These are phyloP conservation scores for Trichoderma citrinoviride DNA, from an alignment of 2,329 filamentous ascomycete genomes.

Conservation along the genomic window DNA sequence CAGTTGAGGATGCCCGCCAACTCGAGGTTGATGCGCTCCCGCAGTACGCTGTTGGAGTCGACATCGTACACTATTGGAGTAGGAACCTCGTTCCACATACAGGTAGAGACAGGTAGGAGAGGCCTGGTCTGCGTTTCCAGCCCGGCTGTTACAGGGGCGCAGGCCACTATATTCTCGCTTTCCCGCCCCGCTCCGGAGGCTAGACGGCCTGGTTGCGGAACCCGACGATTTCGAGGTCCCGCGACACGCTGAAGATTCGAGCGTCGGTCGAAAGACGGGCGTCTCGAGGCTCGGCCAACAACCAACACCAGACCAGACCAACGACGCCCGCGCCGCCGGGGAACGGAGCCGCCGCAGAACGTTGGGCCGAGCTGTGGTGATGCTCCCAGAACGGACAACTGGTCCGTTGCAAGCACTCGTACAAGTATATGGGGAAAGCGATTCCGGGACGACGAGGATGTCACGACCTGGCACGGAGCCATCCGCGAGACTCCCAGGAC, in stretches of 20 bases:
- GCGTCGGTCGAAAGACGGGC: not conserved
- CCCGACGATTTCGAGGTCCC: not conserved
- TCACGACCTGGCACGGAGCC: not conserved
- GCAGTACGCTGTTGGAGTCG: no score
- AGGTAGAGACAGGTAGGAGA: no score
- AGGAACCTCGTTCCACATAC: no score
- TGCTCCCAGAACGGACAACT: not conserved
- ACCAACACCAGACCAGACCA: not conserved
- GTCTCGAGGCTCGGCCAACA: not conserved
- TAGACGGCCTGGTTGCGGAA: slow-evolving; percentile 5
- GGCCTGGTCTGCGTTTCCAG: no score
- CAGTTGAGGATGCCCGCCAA: not conserved
- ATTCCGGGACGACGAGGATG: not conserved
- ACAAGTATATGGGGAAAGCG: not conserved
- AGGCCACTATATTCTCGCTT: not conserved
- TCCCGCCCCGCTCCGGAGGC: slow-evolving; percentile 11
- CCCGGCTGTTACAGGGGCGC: not conserved
- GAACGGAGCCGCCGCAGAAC: not conserved
- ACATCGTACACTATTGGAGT: no score
- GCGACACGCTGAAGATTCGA: not conserved
- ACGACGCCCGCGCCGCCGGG: not conserved
- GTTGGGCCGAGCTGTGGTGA: not conserved
- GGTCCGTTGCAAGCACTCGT: no score
- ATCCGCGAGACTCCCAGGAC: not conserved
- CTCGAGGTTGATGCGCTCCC: no score